Evolutionary conservation across 2,329 filamentous ascomycete genomes (phyloP), one percentile per base, ranked within the genome.

Genomic region (Incumbomyces lentus): DNA sequence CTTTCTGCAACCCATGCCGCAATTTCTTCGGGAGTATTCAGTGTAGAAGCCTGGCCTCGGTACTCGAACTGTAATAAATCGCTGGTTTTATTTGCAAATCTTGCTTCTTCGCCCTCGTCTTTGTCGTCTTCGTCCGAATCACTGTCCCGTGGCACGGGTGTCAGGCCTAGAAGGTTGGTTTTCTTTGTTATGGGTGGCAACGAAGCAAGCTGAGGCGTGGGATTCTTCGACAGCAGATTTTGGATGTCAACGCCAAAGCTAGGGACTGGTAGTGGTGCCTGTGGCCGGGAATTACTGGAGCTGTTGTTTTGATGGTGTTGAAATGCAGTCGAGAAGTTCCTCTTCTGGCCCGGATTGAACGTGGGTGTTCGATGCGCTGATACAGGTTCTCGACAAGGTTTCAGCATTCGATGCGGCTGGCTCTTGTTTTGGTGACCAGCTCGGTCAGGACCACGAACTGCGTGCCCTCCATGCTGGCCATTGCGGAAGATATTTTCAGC

Each of bases 1-100:
- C 90, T 79, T 63, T 95, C 87, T 41, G 79, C 79, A 52, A 93
- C 78, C 79, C 87, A 96, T 6, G 79, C 77, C 18, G 79, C 75
- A 46, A 95, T 73, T 59, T 95, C 88, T 49, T 77, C 76, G 13
- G 73, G 62, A 6, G 71, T 72, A 45, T 71, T 69, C 18, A 82
- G 61, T 0, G 68, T 72, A 2, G 74, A 61, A 37, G 74, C 69
- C 56, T 71, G 62, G n/a, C 75, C 75, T 53, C 72, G 69, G 55
- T 78, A 76, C 47, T 76, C 73, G 52, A 82, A 73, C 30, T 69
- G 66, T 29, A 75, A 56, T 6, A 47, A 43, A 42, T 63, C 54
- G 17, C 51, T 55, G 5, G 53, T 50, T 2, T 52, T 4, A 12
- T n/a, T 11, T n/a, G 33, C 33, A n/a, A 35, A 40, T 31, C 50